These are phyloP conservation scores for Conticribra weissflogii DNA, from an alignment of 108 stramenopile genomes.

Conservation along the genomic window DNA sequence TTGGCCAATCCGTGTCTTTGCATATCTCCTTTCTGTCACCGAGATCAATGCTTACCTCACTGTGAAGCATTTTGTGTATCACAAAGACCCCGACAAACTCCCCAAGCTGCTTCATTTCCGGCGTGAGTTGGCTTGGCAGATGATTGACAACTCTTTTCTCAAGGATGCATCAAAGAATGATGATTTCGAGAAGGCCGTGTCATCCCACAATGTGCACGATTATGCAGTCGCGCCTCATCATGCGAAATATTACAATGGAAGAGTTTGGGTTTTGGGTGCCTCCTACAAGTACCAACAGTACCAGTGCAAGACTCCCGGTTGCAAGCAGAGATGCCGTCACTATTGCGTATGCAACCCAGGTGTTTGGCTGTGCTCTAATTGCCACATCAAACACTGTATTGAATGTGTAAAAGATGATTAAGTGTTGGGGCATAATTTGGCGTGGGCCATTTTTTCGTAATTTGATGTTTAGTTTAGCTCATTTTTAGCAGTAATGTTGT, in stretches of 20 bases:
- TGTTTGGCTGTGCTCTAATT: not conserved
- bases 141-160: not conserved
- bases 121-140: not conserved
- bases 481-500: not conserved
- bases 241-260: not conserved
- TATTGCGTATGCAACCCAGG: not conserved
- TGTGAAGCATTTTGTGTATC: not conserved
- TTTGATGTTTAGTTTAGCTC: not conserved
- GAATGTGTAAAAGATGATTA: not conserved
- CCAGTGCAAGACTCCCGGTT: not conserved
- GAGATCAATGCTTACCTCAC: not conserved
- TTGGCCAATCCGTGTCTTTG: not conserved
- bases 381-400: not conserved
- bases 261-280: not conserved
- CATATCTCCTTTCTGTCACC: not conserved
- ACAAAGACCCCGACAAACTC: not conserved
- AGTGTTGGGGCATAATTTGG: not conserved
- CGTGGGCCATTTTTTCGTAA: not conserved
- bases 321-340: too few species aligned
- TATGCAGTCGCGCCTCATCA: not conserved
- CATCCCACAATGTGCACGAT: not conserved
- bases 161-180: not conserved
- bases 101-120: not conserved
- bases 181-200: not conserved
- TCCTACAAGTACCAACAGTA: not conserved